Percentiles rank a stretch among this genome's conserved stretches.
Conservation (phyloP, 352 stramenopile species). For the Thalassiosira livingstoniorum region DNA sequence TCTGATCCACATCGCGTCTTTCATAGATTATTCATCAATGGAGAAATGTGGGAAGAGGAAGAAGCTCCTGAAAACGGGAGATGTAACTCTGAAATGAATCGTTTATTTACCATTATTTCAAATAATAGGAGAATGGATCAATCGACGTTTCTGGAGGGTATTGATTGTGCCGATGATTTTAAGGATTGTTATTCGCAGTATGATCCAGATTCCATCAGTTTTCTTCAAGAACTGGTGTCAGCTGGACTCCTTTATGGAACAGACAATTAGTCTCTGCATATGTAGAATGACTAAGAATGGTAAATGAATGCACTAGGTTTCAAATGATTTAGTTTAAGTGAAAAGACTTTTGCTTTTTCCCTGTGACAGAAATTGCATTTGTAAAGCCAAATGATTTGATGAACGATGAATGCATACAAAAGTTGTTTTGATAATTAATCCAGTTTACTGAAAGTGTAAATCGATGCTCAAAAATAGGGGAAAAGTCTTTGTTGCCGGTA, state of each 20-base stretch:
- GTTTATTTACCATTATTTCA: slow-evolving; percentile 35
- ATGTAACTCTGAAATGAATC: background rate
- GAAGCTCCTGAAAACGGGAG: background rate
- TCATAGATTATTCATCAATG: slow-evolving; percentile 73
- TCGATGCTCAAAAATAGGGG: too few relatives aligned
- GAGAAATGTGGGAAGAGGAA: slow-evolving; percentile 59
- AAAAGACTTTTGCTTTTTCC: too few relatives aligned
- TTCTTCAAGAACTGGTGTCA: slow-evolving; percentile 56
- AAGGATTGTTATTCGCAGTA: background rate
- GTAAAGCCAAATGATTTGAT: too few relatives aligned
- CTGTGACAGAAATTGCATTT: too few relatives aligned
- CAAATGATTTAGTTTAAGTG: too few relatives aligned
- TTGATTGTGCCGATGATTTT: slow-evolving; percentile 3
- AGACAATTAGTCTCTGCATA: slow-evolving; percentile 17
- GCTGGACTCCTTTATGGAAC: slow-evolving; percentile 57
- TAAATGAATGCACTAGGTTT: too few relatives aligned
- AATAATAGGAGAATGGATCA: slow-evolving; percentile 50
- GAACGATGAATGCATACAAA: too few relatives aligned
- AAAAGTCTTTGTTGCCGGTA: too few relatives aligned
- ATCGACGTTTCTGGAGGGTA: slow-evolving; percentile 24
- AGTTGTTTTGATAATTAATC: too few relatives aligned
- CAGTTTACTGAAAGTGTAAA: too few relatives aligned
- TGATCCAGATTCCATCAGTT: slow-evolving; percentile 13
- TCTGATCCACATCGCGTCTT: slow-evolving; percentile 5
- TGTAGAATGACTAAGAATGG: too few relatives aligned